Conservation (phyloP, 768 basidiomycete species). For the Lactarius tabidus region DNA sequence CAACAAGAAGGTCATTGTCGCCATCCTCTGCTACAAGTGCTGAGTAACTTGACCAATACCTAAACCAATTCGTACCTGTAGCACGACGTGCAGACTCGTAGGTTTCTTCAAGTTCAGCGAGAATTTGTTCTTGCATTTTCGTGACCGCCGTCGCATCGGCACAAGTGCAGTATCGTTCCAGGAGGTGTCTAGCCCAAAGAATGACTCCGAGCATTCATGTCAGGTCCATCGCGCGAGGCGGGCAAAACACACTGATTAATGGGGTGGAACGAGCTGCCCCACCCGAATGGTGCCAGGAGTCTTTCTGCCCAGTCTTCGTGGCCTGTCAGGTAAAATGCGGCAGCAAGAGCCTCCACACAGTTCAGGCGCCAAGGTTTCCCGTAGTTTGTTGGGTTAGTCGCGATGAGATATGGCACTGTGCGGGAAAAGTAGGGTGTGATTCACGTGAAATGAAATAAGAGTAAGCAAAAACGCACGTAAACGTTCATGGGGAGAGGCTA, state of each 20-base stretch:
- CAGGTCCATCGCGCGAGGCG: not conserved
- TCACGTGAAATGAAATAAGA: not conserved
- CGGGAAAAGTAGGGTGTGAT: not conserved
- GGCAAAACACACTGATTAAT: constrained; percentile 64
- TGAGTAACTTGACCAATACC: not conserved
- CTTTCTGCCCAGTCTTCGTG: constrained; percentile 77
- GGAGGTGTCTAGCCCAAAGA: constrained; percentile 28
- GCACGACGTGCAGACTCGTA: constrained; percentile 55
- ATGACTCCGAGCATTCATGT: not conserved
- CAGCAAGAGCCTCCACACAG: constrained; percentile 92
- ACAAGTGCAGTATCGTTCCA: constrained; percentile 78
- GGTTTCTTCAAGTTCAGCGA: constrained; percentile 60
- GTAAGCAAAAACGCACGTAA: constrained; percentile 53
- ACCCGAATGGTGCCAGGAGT: constrained; percentile 78
- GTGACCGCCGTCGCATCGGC: constrained; percentile 53
- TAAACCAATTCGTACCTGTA: constrained; percentile 40
- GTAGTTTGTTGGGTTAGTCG: constrained; percentile 96
- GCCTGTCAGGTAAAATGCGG: constrained; percentile 91
- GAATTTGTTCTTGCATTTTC: constrained; percentile 60
- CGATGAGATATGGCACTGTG: constrained; percentile 90
- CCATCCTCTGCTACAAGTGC: not conserved
- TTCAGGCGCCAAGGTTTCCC: constrained; percentile 96
- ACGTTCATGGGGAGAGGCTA: constrained; percentile 89
- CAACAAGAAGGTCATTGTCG: constrained; percentile 15
- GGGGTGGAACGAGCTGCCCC: constrained; percentile 84